A percentile compares a stretch with the other conserved stretches of the same genome.
phyloP scores from a whole-genome alignment of 2,329 filamentous ascomycete genomes.

The Tolypocladium cylindrosporum region DNA sequence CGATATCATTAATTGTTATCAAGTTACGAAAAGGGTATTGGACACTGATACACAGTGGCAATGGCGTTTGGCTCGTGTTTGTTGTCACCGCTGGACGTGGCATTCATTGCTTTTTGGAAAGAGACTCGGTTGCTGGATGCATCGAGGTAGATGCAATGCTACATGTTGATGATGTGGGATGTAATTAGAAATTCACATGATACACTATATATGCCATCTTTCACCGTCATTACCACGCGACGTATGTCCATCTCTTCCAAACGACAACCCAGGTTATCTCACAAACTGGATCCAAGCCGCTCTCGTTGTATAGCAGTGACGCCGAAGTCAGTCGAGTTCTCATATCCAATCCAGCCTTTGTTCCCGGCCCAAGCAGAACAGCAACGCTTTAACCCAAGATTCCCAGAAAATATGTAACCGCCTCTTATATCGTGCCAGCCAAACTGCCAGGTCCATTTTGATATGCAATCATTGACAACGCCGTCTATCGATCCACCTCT shows the following conservation, averaged over 20 bases:
- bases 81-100: background rate
- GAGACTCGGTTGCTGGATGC: background rate
- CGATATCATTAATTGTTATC: background rate
- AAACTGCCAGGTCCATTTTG: background rate
- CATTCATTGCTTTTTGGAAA: background rate
- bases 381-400: too few species aligned
- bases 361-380: too few species aligned
- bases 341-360: background rate
- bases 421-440: background rate
- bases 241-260: background rate
- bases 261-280: background rate
- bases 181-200: background rate
- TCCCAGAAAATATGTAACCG: background rate
- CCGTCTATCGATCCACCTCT: slow-evolving; percentile 30
- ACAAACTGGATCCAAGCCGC: background rate
- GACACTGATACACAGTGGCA: background rate
- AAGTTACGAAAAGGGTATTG: background rate
- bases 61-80: background rate
- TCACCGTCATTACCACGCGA: background rate
- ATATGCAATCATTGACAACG: background rate
- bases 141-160: background rate
- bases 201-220: background rate
- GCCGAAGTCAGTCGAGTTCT: background rate
- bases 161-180: background rate
- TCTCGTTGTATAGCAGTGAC: background rate